phyloP scores from a whole-genome alignment of 108 stramenopile genomes.

The Cyclotella baltica region DNA sequence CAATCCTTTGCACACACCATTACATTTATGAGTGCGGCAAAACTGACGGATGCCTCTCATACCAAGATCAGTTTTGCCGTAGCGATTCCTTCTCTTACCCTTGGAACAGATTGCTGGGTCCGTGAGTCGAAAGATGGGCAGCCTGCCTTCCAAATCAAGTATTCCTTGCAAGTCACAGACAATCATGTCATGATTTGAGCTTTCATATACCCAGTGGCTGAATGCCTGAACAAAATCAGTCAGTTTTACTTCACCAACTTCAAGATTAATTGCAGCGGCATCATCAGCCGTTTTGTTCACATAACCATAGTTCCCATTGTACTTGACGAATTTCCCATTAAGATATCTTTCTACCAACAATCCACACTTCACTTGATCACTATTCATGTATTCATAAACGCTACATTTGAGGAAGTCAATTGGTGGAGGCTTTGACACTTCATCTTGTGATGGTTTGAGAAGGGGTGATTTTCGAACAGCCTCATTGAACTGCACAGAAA shows the following conservation, averaged over 20 bases:
- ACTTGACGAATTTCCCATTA: constrained; percentile 60
- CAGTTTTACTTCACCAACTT: constrained; percentile 40
- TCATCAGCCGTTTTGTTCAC: constrained; percentile 17
- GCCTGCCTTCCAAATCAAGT: constrained; percentile 35
- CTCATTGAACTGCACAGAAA: constrained; percentile 38
- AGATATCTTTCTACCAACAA: constrained; percentile 50
- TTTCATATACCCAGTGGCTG: constrained; percentile 51
- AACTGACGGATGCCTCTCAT: constrained; percentile 39
- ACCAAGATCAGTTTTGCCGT: constrained; percentile 55
- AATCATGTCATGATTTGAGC: constrained; percentile 28
- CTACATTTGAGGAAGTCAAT: constrained; percentile 49
- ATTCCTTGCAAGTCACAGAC: constrained; percentile 54
- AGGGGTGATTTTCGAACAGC: constrained; percentile 35
- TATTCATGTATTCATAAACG: constrained; percentile 51
- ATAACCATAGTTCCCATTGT: constrained; percentile 60
- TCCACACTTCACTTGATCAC: constrained; percentile 28
- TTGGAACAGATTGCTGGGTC: constrained; percentile 52
- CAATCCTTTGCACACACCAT: constrained; percentile 37
- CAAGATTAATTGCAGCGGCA: constrained; percentile 27
- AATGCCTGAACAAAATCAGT: constrained; percentile 57
- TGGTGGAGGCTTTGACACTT: constrained; percentile 37
- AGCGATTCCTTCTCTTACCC: constrained; percentile 25
- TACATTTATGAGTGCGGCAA: constrained; percentile 42
- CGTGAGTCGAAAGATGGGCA: constrained; percentile 41
- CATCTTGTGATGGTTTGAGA: constrained; percentile 40